Conservation (phyloP, 1,284 basidiomycete species). For the Farysia itapuensis region DNA sequence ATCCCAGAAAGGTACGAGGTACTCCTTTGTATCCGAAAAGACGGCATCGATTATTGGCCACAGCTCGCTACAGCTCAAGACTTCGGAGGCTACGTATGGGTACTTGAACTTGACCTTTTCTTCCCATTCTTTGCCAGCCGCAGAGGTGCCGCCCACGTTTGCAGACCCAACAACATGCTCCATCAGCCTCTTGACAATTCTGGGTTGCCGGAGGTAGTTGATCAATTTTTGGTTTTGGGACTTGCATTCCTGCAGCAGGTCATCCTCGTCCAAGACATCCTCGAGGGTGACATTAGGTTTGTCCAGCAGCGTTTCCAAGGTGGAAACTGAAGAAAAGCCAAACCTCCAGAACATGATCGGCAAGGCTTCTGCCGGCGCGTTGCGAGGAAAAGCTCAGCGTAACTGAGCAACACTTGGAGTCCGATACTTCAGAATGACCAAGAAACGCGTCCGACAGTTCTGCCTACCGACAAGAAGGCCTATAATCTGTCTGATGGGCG, state of each 20-base stretch:
- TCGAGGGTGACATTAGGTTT: conserved; percentile 67
- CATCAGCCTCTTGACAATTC: conserved; percentile 76
- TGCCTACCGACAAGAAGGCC: no score
- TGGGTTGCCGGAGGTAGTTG: conserved; percentile 77
- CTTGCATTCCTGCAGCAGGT: conserved; percentile 92
- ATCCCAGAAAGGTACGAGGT: conserved; percentile 76
- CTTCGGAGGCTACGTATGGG: conserved; percentile 90
- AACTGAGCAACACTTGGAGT: no score
- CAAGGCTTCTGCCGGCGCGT: no score
- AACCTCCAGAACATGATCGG: conserved; percentile 49
- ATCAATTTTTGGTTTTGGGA: conserved; percentile 84
- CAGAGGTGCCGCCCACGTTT: conserved; percentile 72
- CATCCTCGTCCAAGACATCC: conserved; percentile 89
- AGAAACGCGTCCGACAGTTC: no score
- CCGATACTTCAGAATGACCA: no score
- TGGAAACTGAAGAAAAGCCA: conserved; percentile 54
- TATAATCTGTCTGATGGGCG: no score
- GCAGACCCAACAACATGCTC: conserved; percentile 83
- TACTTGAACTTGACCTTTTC: conserved; percentile 65
- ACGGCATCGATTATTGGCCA: conserved; percentile 92
- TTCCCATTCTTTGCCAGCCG: conserved; percentile 51
- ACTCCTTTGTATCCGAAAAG: conserved; percentile 70
- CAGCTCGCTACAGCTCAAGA: conserved; percentile 84
- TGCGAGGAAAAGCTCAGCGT: no score
- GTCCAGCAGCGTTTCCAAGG: conserved; percentile 54